Base-by-base conservation (phyloP, 2,329 filamentous ascomycete genomes). In the Chaetomium globosum region DNA sequence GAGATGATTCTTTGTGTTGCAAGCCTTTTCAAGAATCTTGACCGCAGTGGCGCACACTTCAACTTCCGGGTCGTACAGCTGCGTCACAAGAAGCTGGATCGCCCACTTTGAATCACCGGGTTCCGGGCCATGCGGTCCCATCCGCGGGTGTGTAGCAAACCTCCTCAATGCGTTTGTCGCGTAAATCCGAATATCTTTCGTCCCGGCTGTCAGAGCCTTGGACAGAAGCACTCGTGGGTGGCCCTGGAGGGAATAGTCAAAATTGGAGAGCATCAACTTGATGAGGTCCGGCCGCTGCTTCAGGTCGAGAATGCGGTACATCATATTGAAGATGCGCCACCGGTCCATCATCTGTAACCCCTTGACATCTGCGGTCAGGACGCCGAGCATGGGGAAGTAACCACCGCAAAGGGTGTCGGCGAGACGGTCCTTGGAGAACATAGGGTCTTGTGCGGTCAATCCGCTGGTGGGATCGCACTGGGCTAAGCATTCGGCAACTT, bases 261-360 rank as follows among this genome's bases (percentile, higher is more conserved):
- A 93, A 73, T 93, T 95, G 57, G 90, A 89, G 9, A 99, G 83
- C 36, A 99, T 84, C 10, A 94, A 84, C 74, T 93, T 92, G 75
- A 98, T 92, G 65, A 99, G 82, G 75, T 99, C 95, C 54, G 94
- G 92, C 2, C 95, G 89, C 76, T 95, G 90, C 72, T 91, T 92
- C 53, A 97, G 82, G 74, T 98, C 94, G 65, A 97, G 86, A 67
- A 99, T 97, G 77, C 98, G 95, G 75, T 99, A 99, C 83, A 98
- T 96, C 92, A 99, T 99, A 77, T 98, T 98, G 79, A 97, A 93
- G 84, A 99, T 96, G 72, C 93, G 92, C 94, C 95, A 98, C 72
- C 92, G 84, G 75, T 98, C 94, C 74, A 99, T 86, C 79, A 99
- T 94, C 67, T 90, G 87, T 28, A 98, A 83, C 0, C 95, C 95